These are phyloP conservation scores for Leptographium galeiforme DNA, from an alignment of 2,329 filamentous ascomycete species.

Conservation along the genomic window DNA sequence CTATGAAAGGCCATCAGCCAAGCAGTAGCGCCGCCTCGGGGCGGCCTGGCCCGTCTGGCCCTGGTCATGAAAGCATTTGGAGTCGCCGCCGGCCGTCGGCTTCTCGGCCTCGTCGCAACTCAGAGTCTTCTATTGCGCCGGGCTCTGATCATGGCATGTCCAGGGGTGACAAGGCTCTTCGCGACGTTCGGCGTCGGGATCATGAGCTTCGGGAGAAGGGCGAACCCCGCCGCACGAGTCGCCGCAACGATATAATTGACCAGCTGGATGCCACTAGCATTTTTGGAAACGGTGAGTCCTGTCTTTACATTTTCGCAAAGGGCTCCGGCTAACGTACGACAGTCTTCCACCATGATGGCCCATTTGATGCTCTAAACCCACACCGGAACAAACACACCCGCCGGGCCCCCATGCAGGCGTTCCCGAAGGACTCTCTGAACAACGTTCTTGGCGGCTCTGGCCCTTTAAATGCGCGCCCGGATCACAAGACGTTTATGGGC, in stretches of 20 bases:
- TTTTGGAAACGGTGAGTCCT: conserved; percentile 68
- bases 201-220: conserved; percentile 38
- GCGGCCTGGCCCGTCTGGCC: neutral
- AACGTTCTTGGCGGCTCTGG: conserved; percentile 82
- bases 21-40: conserved; percentile 8
- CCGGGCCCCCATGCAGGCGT: conserved; percentile 89
- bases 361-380: conserved; percentile 91
- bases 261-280: conserved; percentile 94
- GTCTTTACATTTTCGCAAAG: conserved; percentile 2
- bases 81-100: conserved; percentile 18
- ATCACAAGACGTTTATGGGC: conserved; percentile 82
- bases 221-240: conserved; percentile 33
- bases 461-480: conserved; percentile 66
- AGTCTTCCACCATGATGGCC: conserved; percentile 97
- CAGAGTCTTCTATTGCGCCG: conserved; percentile 55
- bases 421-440: conserved; percentile 83
- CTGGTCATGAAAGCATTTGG: conserved; percentile 5
- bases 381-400: conserved; percentile 79
- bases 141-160: conserved; percentile 45
- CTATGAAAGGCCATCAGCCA: conserved; percentile 33
- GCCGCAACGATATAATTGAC: conserved; percentile 77
- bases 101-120: conserved; percentile 55
- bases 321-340: neutral
- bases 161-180: conserved; percentile 42
- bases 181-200: conserved; percentile 36